These are phyloP conservation scores for Hanseniaspora gamundiae DNA, from an alignment of 1,139 yeast species.

Conservation along the genomic window DNA sequence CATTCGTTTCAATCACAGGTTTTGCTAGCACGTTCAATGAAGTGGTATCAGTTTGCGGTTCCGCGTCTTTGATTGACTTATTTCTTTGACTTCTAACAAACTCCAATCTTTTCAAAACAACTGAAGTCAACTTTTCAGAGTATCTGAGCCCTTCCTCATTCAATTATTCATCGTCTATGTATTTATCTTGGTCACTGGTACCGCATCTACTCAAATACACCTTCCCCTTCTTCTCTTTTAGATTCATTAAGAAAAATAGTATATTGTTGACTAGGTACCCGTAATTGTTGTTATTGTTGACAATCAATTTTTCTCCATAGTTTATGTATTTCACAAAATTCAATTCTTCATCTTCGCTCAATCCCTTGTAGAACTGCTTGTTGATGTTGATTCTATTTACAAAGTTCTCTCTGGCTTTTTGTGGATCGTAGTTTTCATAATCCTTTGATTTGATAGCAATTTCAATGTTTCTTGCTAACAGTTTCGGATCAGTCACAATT, in stretches of 20 bases:
- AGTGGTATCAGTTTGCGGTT: no score
- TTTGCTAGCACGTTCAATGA: conserved; percentile 12
- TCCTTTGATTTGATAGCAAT: conserved; percentile 88
- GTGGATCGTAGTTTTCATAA: conserved; percentile 60
- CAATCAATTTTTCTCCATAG: conserved; percentile 77
- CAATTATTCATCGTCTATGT: conserved; percentile 50
- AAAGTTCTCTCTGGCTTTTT: conserved; percentile 50
- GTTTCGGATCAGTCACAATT: conserved; percentile 58
- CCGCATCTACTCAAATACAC: conserved; percentile 82
- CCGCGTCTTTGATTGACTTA: neutral
- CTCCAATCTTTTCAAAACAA: conserved; percentile 23
- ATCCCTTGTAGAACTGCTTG: conserved; percentile 40
- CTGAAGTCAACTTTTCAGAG: conserved; percentile 30
- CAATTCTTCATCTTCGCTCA: conserved; percentile 41
- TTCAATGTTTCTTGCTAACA: conserved; percentile 65
- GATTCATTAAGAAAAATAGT: conserved; percentile 79
- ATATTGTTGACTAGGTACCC: conserved; percentile 86
- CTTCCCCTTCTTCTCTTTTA: conserved; percentile 72
- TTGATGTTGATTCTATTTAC: conserved; percentile 39
- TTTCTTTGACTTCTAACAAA: conserved; percentile 13
- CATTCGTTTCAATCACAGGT: conserved; percentile 9
- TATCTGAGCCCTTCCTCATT: conserved; percentile 46
- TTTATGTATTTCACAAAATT: conserved; percentile 76
- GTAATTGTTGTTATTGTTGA: conserved; percentile 62
- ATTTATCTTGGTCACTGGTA: conserved; percentile 34